Percentiles rank a stretch among this genome's conserved stretches.
Evolutionary conservation across 305 asterid genomes (phyloP).

Genomic region (Ajuga reptans): DNA sequence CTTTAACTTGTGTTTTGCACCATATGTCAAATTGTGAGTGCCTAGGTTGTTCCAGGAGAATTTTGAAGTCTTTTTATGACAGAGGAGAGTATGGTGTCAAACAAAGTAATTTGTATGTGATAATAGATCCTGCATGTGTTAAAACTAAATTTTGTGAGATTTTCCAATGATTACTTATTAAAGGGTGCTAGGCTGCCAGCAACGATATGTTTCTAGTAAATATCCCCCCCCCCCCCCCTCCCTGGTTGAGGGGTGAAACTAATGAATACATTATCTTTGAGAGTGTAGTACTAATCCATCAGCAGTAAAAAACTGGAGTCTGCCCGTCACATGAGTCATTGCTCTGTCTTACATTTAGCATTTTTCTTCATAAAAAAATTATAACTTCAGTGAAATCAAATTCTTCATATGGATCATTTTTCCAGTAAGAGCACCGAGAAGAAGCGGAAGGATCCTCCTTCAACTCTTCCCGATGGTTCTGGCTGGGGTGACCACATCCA

Average conservation of each 20-base stretch:
- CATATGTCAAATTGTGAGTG: neutral
- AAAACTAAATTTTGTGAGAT: neutral
- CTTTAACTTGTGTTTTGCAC: slow-evolving; percentile 13
- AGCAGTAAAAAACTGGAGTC: neutral
- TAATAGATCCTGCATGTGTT: neutral
- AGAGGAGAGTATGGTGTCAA: slow-evolving; percentile 11
- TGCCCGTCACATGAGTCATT: neutral
- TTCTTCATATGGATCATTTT: neutral
- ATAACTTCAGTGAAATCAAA: neutral
- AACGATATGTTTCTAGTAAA: neutral
- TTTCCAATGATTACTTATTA: neutral
- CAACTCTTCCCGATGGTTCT: slow-evolving; percentile 85
- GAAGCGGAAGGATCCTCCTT: slow-evolving; percentile 70
- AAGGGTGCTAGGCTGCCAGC: too few relatives aligned
- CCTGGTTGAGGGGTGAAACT: neutral
- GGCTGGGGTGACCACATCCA: slow-evolving; percentile 98
- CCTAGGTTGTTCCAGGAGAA: slow-evolving; percentile 7
- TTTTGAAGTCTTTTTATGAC: neutral
- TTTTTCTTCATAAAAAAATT: neutral
- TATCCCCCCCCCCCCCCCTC: neutral
- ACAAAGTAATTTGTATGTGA: neutral
- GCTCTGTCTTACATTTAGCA: neutral
- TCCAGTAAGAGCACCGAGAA: slow-evolving; percentile 55
- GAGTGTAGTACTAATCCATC: neutral
- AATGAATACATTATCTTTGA: neutral